A percentile compares a stretch with the other conserved stretches of the same genome.
These are phyloP conservation scores for Sclerotinia trifoliorum DNA, from an alignment of 2,329 filamentous ascomycete species.

Conservation along the genomic window DNA sequence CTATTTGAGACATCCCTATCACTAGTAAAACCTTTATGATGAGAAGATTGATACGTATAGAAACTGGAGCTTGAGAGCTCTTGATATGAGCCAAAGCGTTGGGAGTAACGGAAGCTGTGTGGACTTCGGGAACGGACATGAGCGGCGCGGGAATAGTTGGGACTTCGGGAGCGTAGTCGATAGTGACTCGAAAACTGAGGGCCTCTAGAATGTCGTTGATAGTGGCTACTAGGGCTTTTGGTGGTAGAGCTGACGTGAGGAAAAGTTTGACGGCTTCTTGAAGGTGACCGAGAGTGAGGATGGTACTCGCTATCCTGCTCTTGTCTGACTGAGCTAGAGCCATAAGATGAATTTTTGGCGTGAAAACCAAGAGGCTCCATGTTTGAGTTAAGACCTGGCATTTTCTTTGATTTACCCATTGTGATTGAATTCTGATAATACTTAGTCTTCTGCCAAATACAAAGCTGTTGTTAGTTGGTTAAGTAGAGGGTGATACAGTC, in stretches of 20 bases:
- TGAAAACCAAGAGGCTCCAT: slow-evolving; percentile 1
- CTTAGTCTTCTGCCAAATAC: neutral
- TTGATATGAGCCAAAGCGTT: neutral
- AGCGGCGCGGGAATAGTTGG: neutral
- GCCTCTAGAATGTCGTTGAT: neutral
- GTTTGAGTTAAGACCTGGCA: neutral
- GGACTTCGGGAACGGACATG: neutral
- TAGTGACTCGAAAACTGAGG: neutral
- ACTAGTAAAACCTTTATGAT: neutral
- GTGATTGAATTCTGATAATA: neutral
- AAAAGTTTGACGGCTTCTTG: neutral
- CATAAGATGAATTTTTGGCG: neutral
- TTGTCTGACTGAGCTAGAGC: neutral
- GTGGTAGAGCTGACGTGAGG: neutral
- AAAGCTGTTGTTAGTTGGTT: neutral
- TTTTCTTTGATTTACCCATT: neutral
- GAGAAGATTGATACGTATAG: neutral
- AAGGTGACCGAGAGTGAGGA: neutral
- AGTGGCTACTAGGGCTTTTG: neutral
- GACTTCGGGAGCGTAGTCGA: neutral
- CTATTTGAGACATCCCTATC: neutral
- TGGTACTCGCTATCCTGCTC: neutral
- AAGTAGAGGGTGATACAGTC: neutral
- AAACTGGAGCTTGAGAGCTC: neutral
- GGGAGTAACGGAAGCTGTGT: neutral